Percentiles rank a stretch among this genome's conserved stretches.
These are phyloP conservation scores for Avena insularis DNA, from an alignment of 176 grass and related monocot species.

Conservation along the genomic window DNA sequence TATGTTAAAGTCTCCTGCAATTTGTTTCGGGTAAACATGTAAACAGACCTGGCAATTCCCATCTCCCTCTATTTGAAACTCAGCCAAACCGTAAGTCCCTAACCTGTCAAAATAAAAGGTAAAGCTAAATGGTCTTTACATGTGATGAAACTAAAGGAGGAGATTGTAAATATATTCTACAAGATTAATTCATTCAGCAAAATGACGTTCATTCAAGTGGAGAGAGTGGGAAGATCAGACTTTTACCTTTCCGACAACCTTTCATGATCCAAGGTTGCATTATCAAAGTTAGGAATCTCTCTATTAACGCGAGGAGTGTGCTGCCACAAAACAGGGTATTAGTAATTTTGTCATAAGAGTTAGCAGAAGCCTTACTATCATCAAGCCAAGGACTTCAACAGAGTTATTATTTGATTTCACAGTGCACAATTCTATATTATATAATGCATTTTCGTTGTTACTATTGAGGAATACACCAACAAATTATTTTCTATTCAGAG, in stretches of 20 bases:
- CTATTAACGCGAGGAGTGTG: conserved; percentile 92
- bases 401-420: neutral
- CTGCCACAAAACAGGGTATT: conserved; percentile 50
- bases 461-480: neutral
- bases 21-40: neutral
- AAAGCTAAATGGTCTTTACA: conserved; percentile 11
- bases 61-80: conserved; percentile 95
- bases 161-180: neutral
- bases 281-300: conserved; percentile 80
- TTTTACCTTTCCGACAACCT: conserved; percentile 80
- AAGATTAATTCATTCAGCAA: neutral
- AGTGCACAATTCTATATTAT: conserved; percentile 19
- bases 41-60: conserved; percentile 92
- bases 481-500: neutral
- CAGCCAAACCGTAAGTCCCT: conserved; percentile 78
- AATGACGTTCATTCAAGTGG: conserved; percentile 3
- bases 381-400: conserved; percentile 6
- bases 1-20: neutral
- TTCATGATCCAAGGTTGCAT: conserved; percentile 90
- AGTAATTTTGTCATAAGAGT: conserved; percentile 31
- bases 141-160: neutral
- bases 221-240: neutral
- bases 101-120: conserved; percentile 58
- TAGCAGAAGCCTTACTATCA: neutral
- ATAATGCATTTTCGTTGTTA: neutral